Conservation (phyloP, 805 yeast genomes). For the Lipomyces yamadae region DNA sequence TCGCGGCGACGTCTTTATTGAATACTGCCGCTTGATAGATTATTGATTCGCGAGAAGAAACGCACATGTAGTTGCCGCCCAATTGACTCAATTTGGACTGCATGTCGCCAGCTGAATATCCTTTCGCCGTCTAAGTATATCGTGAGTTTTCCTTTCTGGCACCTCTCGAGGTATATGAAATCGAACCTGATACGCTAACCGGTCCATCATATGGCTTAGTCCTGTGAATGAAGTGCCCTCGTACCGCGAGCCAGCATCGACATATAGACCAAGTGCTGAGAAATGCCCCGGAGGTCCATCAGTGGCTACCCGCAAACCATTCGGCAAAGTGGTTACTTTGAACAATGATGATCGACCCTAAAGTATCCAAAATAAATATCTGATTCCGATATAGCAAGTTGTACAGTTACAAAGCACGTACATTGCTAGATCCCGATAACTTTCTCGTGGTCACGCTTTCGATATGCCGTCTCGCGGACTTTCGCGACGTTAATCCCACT, state of each 20-base stretch:
- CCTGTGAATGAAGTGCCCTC: constrained; percentile 71
- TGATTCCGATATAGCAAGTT: background rate
- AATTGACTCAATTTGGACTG: constrained; percentile 72
- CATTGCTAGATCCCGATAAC: background rate
- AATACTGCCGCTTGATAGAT: constrained; percentile 95
- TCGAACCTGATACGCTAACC: constrained; percentile 65
- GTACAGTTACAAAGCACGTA: background rate
- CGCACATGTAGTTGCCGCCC: constrained; percentile 94
- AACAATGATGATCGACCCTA: constrained; percentile 12
- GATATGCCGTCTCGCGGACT: background rate
- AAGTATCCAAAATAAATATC: background rate
- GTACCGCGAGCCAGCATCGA: constrained; percentile 88
- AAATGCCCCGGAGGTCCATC: constrained; percentile 90
- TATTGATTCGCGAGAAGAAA: constrained; percentile 88
- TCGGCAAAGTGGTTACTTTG: constrained; percentile 55
- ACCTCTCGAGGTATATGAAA: background rate
- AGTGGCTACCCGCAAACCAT: constrained; percentile 83
- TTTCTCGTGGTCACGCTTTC: background rate
- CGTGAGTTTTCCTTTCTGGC: background rate
- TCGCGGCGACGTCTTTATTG: constrained; percentile 77
- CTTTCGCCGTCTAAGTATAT: constrained; percentile 42
- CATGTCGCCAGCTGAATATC: constrained; percentile 64
- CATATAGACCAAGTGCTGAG: constrained; percentile 84
- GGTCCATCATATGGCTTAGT: constrained; percentile 78
- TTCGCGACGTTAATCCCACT: background rate